Base-by-base conservation (phyloP, 2,329 filamentous ascomycete species). In the Alternaria metachromatica region DNA sequence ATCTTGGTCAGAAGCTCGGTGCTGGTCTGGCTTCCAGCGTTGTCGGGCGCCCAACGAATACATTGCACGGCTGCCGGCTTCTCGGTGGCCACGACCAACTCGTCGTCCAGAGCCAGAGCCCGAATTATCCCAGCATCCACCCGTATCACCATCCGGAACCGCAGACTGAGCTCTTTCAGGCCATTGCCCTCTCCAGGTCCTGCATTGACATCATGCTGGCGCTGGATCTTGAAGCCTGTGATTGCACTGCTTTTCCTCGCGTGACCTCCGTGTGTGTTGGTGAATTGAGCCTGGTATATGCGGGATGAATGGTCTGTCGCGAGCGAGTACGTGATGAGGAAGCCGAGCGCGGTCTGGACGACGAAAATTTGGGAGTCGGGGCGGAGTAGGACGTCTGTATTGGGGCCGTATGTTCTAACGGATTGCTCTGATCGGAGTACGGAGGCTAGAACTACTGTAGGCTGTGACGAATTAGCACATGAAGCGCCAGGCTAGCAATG, bases 81-180 rank as follows among this genome's bases (percentile, higher is more conserved):
- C 61, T 89, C 86, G 0, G 96, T 99, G 5, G 96, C 93, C 56
- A 99, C 94, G 21, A 98, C 86, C 44, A 99, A 84, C 79, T 98
- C 96, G 60, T 97, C 93, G 69, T 98, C 96, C 21, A 98, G 86
- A 3, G 96, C 95, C 58, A 98, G 83, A 11, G 92, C 93, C 73
- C 90, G 92, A 70, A 90, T 90, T 72, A 99, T 97, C 3, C 96
- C 96, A 3, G 96, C 96, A 80, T 99, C 96, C 18, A 99, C 93
- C 78, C 97, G 96, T 76, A 99, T 98, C 13, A 97, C 95, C 92
- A 97, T 97, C 61, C 95, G 89, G 80, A 99, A 99, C 11, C 93
- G 91, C 53, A 99, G 87, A 72, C 91, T 97, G 60, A 97, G 89
- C 80, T 99, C 96, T 57, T 89, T 88, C 55, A 97, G 90, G 4